Percentiles rank a stretch among this genome's conserved stretches.
These are phyloP conservation scores for Sphaerobolus stellatus DNA, from an alignment of 1,284 basidiomycete species.

Conservation along the genomic window DNA sequence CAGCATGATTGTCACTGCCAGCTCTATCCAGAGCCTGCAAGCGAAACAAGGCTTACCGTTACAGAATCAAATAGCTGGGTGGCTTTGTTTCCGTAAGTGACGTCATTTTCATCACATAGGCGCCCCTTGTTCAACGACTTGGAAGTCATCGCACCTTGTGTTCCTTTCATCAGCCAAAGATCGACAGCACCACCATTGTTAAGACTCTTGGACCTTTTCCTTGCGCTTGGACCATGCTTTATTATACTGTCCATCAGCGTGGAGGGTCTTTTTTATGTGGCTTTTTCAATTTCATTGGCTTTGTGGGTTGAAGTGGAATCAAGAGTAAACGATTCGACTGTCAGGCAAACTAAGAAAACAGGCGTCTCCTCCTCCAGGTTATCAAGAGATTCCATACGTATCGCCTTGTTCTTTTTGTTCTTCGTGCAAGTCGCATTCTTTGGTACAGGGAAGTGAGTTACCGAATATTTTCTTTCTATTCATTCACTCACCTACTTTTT, in stretches of 20 bases:
- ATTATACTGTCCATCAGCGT: slow-evolving; percentile 80
- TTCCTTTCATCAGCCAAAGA: slow-evolving; percentile 32
- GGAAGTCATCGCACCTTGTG: slow-evolving; percentile 50
- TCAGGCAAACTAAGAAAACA: neutral
- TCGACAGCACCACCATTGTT: slow-evolving; percentile 19
- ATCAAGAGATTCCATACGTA: slow-evolving; percentile 71
- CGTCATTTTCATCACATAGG: neutral
- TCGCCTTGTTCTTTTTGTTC: slow-evolving; percentile 82
- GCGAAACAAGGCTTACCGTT: slow-evolving; percentile 68
- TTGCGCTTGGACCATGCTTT: slow-evolving; percentile 77
- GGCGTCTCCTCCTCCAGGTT: slow-evolving; percentile 38
- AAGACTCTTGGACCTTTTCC: slow-evolving; percentile 61
- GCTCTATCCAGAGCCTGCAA: slow-evolving; percentile 60
- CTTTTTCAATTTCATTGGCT: slow-evolving; percentile 62
- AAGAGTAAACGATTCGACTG: slow-evolving; percentile 32
- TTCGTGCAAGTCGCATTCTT: slow-evolving; percentile 89
- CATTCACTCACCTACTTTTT: slow-evolving; percentile 3
- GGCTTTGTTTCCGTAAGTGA: slow-evolving; percentile 64
- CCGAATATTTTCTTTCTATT: neutral
- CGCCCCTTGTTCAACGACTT: neutral
- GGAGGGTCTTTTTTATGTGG: slow-evolving; percentile 78
- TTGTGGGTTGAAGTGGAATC: slow-evolving; percentile 74
- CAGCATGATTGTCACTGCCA: slow-evolving; percentile 52
- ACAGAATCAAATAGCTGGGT: slow-evolving; percentile 62
- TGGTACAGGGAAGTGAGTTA: slow-evolving; percentile 80